Base-by-base conservation (phyloP, 2,329 filamentous ascomycete genomes). In the Shiraia bambusicola region DNA sequence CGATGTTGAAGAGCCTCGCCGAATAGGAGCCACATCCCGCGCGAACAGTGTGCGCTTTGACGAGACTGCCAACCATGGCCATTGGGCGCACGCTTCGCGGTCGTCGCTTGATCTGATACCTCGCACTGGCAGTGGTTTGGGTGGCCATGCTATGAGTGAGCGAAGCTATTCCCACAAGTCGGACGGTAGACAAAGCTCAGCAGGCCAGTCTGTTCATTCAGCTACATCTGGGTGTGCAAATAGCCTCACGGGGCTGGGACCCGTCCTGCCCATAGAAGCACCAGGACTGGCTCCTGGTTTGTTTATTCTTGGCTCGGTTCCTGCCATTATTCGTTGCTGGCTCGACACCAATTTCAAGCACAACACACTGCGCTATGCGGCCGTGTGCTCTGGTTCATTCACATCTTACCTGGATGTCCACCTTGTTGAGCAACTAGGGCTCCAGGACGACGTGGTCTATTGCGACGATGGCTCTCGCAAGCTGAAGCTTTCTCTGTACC, bases 1-100 rank as follows among this genome's bases (percentile, higher is more conserved):
- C 51, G 80, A 85, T 4, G 91, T 95, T 49, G 90, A 97, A 49
- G 87, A 91, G 63, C 87, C 87, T 24, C 84, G 89, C 42, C 83
- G 89, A 27, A 82, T 92, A 50, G 88, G 93, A 39, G 88, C 88
- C 14, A 86, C 89, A 13, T 98, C 93, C 13, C 81, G 93, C 56
- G 92, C 93, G 34, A 97, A 97, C 66, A 97, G 93, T 63, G 93
- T 98, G 55, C 87, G 93, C 27, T 98, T 98, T 60, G 93, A 97
- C 63, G 92, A 97, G 66, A 95, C 89, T 62, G 91, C 92, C 11
- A 83, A 95, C 56, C 90, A 95, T 58, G 87, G 88, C 34, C 90
- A 90, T 66, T 94, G 93, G 81, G 85, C 84, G 27, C 88, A 95
- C 61, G 83, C 82, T 51, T 87, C 86, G 45, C 83, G 92, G 31